A percentile compares a stretch with the other conserved stretches of the same genome.
Evolutionary conservation across 345 rosid genomes (phyloP).

Genomic region (Moricandia moricandioides): DNA sequence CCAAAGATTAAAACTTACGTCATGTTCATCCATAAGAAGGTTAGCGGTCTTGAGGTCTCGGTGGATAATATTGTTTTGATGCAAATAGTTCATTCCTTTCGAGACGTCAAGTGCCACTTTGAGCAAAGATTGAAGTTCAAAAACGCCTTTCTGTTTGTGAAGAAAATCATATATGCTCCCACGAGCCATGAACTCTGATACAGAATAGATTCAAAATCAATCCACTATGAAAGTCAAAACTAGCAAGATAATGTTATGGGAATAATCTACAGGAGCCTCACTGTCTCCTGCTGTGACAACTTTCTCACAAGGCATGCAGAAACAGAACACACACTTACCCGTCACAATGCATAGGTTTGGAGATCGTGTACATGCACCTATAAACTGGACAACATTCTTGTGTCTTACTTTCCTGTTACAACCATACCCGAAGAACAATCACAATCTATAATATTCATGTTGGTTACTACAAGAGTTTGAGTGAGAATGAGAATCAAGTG

Average conservation of each 20-base stretch:
- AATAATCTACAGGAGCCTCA: conserved; percentile 17
- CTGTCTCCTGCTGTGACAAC: neutral
- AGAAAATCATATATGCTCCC: conserved; percentile 91
- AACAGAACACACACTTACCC: conserved; percentile 40
- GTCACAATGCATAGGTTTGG: conserved; percentile 92
- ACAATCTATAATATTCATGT: neutral
- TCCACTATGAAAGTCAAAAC: conserved; percentile 10
- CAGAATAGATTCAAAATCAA: conserved; percentile 24
- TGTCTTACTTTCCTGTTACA: conserved; percentile 78
- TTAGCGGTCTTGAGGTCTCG: conserved; percentile 96
- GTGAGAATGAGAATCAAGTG: neutral
- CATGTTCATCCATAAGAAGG: conserved; percentile 98
- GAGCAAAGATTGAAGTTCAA: conserved; percentile 74
- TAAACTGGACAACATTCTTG: conserved; percentile 93
- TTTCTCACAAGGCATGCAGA: conserved; percentile 7
- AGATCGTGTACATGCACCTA: conserved; percentile 89
- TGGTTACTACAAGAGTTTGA: conserved; percentile 4
- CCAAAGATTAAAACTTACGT: conserved; percentile 48
- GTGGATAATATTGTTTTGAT: conserved; percentile 92
- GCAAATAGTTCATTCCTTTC: conserved; percentile 96
- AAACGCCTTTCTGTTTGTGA: conserved; percentile 78
- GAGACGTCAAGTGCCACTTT: conserved; percentile 84
- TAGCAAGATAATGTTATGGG: conserved; percentile 17
- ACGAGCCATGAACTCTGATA: conserved; percentile 85
- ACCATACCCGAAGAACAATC: neutral